Evolutionary conservation across 768 basidiomycete genomes (phyloP), one percentile per base, ranked within the genome.

Genomic region (Favolaschia claudopus): DNA sequence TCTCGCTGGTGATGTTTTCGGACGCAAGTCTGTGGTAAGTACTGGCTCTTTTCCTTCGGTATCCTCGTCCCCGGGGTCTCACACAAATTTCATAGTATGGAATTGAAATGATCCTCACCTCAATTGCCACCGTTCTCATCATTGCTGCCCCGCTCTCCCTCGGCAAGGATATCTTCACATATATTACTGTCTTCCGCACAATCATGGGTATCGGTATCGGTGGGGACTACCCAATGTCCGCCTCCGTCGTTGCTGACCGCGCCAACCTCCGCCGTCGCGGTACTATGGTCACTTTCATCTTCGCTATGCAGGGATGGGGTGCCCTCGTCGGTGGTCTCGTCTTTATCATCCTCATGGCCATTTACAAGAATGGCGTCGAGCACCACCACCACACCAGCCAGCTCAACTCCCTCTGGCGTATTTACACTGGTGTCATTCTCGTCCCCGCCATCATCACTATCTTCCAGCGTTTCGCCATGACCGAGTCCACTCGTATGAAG

Each of bases 211-310:
- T 60, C 14, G 58, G 58, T 8, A 60, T 53, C 37, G 58, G 58
- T 7, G 58, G 58, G 14, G 58, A 60, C 50, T 60, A 60, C 50
- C 58, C 58, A 29, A 60, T 60, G 58, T 60, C 58, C 13, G 58
- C 58, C 25, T 60, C 58, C 38, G 58, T 60, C 32, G 58, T 60
- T 19, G 58, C 58, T 3, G 58, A 60, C 58, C 58, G 58, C 37
- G 58, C 58, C 45, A 60, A 60, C 58, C 50, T 60, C 25, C 58
- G 58, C 14, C 58, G 58, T n/a, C 58, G 58, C 33, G 58, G 58
- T 22, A 60, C 58, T 33, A 60, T 60, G 58, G 58, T 60, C 58
- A 60, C 58, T 19, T 60, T 60, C 38, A 60, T 60, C 39, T 60
- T 60, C 22, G 44, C 58, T 28, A 60, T 60, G 58, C 58, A 60